A percentile compares a stretch with the other conserved stretches of the same genome.
phyloP scores from a whole-genome alignment of 305 asterid genomes.

The Andrographis paniculata region DNA sequence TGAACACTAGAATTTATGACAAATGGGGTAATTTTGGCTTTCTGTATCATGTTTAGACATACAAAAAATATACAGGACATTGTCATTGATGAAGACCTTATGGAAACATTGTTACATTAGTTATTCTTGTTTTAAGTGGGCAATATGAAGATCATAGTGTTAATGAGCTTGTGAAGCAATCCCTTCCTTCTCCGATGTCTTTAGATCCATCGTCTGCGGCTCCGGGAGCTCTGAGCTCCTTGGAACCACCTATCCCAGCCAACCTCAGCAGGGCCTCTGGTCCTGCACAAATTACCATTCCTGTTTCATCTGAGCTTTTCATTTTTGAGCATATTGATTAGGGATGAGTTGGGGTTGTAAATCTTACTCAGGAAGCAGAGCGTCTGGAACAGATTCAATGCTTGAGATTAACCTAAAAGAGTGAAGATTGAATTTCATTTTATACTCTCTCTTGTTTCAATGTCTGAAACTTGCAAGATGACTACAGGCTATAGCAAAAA shows the following conservation, averaged over 20 bases:
- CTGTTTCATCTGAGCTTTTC: background rate
- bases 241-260: slow-evolving; percentile 89
- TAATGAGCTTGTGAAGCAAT: no score
- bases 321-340: background rate
- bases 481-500: no score
- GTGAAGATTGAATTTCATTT: background rate
- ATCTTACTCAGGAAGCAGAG: slow-evolving; percentile 68
- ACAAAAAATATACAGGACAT: no score
- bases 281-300: slow-evolving; percentile 34
- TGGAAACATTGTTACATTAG: background rate
- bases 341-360: background rate
- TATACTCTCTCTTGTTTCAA: no score
- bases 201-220: slow-evolving; percentile 62
- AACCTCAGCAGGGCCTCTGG: slow-evolving; percentile 48
- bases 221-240: slow-evolving; percentile 59
- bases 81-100: no score
- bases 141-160: no score
- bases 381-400: slow-evolving; percentile 59
- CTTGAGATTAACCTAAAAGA: slow-evolving; percentile 38
- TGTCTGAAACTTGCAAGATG: background rate
- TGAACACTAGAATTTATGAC: background rate
- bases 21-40: background rate
- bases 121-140: no score
- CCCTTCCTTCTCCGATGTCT: no score
- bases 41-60: background rate